phyloP scores from a whole-genome alignment of 2,329 filamentous ascomycete species.

The Alternaria dauci region DNA sequence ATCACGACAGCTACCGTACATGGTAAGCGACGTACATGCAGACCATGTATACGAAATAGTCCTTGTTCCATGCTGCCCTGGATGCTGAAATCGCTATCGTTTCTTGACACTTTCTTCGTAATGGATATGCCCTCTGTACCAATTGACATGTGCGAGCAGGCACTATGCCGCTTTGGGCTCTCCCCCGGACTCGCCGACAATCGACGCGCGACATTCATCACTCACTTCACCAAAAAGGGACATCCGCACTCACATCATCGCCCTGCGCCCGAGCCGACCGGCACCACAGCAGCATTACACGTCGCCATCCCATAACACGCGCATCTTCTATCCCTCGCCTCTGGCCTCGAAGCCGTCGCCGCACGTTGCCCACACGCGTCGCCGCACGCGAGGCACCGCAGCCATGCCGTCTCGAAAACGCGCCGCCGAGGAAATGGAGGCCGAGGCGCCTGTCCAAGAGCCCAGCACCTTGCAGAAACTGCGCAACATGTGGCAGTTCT shows the following conservation, averaged over 20 bases:
- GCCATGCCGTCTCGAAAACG: slow-evolving; percentile 52
- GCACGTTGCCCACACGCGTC: slow-evolving; percentile 40
- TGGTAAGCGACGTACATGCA: neutral
- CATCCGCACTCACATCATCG: slow-evolving; percentile 15
- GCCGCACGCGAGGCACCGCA: slow-evolving; percentile 38
- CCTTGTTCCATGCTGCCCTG: neutral
- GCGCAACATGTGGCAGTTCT: slow-evolving; percentile 95
- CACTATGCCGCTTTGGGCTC: slow-evolving; percentile 8
- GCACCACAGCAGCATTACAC: slow-evolving; percentile 2
- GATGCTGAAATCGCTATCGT: neutral
- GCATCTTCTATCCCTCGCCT: neutral
- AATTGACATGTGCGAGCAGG: slow-evolving; percentile 3
- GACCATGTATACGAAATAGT: neutral
- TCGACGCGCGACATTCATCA: slow-evolving; percentile 9
- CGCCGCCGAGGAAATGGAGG: slow-evolving; percentile 62
- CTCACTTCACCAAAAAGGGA: slow-evolving; percentile 11
- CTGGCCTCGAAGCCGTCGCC: neutral
- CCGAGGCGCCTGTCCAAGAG: slow-evolving; percentile 56
- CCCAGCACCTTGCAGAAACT: slow-evolving; percentile 67
- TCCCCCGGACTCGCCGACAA: slow-evolving; percentile 14
- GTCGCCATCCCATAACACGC: slow-evolving; percentile 5
- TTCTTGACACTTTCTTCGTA: neutral
- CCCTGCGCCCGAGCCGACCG: slow-evolving; percentile 8
- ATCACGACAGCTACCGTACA: neutral
- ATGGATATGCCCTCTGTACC: neutral